A percentile compares a stretch with the other conserved stretches of the same genome.
Evolutionary conservation across 306 rosid species (phyloP).

Genomic region (Pterocarpus santalinus): DNA sequence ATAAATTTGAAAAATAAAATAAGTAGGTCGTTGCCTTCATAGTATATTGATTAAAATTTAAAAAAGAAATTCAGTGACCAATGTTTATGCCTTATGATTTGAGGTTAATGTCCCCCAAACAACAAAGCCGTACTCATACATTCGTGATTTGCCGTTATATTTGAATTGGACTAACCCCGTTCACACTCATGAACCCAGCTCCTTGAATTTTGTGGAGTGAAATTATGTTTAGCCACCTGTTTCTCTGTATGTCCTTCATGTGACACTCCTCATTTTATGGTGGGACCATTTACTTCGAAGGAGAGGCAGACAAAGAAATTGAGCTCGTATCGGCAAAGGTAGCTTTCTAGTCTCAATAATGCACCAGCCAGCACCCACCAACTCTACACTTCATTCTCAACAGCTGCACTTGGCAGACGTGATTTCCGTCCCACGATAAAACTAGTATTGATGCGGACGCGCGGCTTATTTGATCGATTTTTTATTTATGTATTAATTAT

Average conservation of each 20-base stretch:
- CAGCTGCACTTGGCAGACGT: conserved; percentile 5
- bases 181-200: conserved; percentile 34
- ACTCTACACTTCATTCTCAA: background rate
- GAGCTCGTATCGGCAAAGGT: conserved; percentile 25
- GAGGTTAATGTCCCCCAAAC: no score
- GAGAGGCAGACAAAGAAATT: conserved; percentile 53
- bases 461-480: no score
- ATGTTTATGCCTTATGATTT: conserved; percentile 12
- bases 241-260: conserved; percentile 22
- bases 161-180: conserved; percentile 20
- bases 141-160: conserved; percentile 24
- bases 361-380: conserved; percentile 36
- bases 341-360: conserved; percentile 53
- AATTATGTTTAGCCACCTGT: background rate
- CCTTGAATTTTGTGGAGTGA: background rate
- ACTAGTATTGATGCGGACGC: background rate
- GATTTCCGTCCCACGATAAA: conserved; percentile 13
- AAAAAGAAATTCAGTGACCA: background rate
- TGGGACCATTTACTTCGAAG: conserved; percentile 43
- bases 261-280: conserved; percentile 33
- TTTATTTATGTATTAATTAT: no score
- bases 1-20: background rate
- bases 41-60: background rate
- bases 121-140: background rate
- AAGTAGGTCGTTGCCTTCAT: background rate